Percentiles rank a stretch among this genome's conserved stretches.
These are phyloP conservation scores for Paraphoma chrysanthemicola DNA, from an alignment of 2,329 filamentous ascomycete genomes.

Conservation along the genomic window DNA sequence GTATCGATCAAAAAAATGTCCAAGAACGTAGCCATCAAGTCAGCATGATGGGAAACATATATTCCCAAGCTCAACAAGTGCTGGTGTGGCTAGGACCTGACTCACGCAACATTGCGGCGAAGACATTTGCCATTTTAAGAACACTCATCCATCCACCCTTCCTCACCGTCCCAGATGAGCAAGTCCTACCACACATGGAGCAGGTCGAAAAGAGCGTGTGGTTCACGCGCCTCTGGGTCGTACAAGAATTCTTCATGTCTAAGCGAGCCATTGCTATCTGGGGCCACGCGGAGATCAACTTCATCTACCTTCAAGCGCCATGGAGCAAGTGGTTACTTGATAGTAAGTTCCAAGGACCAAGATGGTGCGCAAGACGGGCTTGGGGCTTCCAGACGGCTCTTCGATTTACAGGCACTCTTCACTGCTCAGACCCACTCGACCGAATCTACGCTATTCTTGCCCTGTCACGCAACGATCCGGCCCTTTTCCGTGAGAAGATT, in stretches of 20 bases:
- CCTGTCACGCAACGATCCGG: background rate
- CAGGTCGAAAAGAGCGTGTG: background rate
- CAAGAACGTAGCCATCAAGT: background rate
- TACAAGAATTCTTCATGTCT: background rate
- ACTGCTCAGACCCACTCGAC: background rate
- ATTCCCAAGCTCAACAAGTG: background rate
- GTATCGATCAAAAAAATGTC: background rate
- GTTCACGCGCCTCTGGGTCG: background rate
- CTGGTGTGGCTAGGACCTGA: background rate
- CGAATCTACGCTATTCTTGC: background rate
- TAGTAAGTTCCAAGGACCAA: background rate
- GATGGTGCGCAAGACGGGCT: background rate
- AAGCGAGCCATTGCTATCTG: background rate
- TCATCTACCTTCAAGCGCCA: background rate
- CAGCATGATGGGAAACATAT: background rate
- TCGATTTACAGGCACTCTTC: background rate
- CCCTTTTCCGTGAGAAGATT: background rate
- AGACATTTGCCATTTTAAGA: background rate
- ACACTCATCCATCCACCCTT: background rate
- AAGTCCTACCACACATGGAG: background rate
- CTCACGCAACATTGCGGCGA: background rate
- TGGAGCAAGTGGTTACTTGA: background rate
- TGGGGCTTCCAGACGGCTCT: background rate
- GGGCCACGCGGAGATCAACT: background rate
- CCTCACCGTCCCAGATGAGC: background rate